phyloP scores from a whole-genome alignment of 768 basidiomycete genomes.

The Boletus reticuloceps region DNA sequence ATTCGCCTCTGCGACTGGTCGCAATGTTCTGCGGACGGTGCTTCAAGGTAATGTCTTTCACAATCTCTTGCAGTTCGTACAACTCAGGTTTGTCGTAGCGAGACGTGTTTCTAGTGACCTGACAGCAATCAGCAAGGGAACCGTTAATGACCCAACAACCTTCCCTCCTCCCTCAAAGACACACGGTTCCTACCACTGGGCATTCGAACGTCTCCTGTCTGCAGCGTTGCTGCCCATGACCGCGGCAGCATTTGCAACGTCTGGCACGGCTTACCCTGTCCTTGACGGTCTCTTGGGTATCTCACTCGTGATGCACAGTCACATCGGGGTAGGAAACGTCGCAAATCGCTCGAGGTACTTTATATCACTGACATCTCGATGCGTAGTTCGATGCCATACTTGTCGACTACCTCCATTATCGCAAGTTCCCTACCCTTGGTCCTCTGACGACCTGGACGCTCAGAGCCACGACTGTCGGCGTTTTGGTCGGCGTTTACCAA shows the following conservation, averaged over 20 bases:
- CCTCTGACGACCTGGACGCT: conserved; percentile 71
- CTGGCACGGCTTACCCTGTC: conserved; percentile 73
- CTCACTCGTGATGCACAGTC: conserved; percentile 89
- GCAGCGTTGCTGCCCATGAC: conserved; percentile 88
- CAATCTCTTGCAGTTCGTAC: not conserved
- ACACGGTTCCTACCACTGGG: conserved; percentile 90
- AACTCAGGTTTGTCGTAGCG: conserved; percentile 25
- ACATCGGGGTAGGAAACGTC: conserved; percentile 72
- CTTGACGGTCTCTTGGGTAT: conserved; percentile 88
- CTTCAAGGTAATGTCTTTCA: conserved; percentile 27
- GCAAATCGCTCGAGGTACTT: not conserved
- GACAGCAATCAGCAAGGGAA: conserved; percentile 82
- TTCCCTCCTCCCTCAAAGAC: conserved; percentile 80
- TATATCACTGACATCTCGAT: not conserved
- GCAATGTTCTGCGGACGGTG: conserved; percentile 39
- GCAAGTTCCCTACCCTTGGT: conserved; percentile 89
- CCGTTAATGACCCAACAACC: conserved; percentile 91
- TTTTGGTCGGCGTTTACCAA: conserved; percentile 92
- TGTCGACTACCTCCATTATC: conserved; percentile 88
- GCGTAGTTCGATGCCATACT: conserved; percentile 69
- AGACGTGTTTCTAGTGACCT: conserved; percentile 38
- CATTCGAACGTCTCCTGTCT: conserved; percentile 90
- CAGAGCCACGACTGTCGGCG: conserved; percentile 72
- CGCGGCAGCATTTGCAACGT: conserved; percentile 79
- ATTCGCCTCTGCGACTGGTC: conserved; percentile 36